A percentile compares a stretch with the other conserved stretches of the same genome.
Conservation (phyloP, 352 stramenopile genomes). For the Pythium sp. region DNA sequence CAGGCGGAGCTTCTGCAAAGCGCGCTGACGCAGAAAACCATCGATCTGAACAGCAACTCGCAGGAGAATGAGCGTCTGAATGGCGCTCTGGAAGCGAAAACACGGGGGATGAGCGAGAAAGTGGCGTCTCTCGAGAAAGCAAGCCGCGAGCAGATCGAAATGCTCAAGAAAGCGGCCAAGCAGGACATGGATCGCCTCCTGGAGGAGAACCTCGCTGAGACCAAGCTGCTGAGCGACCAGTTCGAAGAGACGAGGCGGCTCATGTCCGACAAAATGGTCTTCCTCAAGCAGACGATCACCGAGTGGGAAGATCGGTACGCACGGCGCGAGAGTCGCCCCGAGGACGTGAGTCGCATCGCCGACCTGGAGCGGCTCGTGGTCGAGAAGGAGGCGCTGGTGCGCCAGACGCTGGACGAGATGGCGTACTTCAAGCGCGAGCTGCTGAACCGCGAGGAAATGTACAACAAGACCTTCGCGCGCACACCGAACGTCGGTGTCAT, state of each 20-base stretch:
- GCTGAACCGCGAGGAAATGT: conserved; percentile 91
- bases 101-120: conserved; percentile 31
- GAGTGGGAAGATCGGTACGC: conserved; percentile 66
- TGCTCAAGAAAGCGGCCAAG: conserved; percentile 52
- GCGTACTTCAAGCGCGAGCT: conserved; percentile 92
- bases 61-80: conserved; percentile 30
- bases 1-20: conserved; percentile 24
- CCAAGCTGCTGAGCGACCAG: conserved; percentile 58
- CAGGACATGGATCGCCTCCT: conserved; percentile 64
- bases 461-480: conserved; percentile 91
- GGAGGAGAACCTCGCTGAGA: conserved; percentile 69
- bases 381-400: conserved; percentile 71
- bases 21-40: conserved; percentile 27
- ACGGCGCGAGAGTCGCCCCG: conserved; percentile 55
- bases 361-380: conserved; percentile 58
- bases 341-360: conserved; percentile 82
- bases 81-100: conserved; percentile 31
- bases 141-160: conserved; percentile 49
- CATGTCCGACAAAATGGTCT: conserved; percentile 48
- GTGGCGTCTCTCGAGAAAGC: conserved; percentile 32
- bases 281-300: conserved; percentile 36
- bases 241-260: conserved; percentile 61
- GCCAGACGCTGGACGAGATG: conserved; percentile 85
- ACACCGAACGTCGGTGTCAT: conserved; percentile 87
- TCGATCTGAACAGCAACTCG: conserved; percentile 28